phyloP scores from a whole-genome alignment of 2,329 filamentous ascomycete species.

The Cordyceps cicadae region DNA sequence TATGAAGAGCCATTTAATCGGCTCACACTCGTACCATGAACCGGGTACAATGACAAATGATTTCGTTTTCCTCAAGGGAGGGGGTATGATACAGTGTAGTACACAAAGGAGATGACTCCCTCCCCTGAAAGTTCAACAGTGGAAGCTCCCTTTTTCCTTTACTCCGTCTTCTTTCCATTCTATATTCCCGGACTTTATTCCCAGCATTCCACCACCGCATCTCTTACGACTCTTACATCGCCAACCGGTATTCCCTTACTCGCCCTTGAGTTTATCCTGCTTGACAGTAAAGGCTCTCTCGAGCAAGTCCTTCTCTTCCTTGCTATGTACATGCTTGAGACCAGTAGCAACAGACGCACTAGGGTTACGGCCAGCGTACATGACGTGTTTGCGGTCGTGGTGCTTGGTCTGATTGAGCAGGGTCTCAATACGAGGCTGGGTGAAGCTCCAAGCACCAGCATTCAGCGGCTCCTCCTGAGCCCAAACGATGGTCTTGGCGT shows the following conservation, averaged over 20 bases:
- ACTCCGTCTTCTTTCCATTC: neutral
- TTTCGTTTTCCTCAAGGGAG: constrained; percentile 19
- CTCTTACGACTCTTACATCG: neutral
- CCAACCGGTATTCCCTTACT: constrained; percentile 30
- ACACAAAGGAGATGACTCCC: constrained; percentile 21
- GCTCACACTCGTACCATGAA: constrained; percentile 19
- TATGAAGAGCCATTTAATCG: constrained; percentile 6
- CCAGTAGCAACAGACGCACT: constrained; percentile 92
- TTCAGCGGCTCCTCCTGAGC: constrained; percentile 96
- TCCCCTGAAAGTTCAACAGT: constrained; percentile 15
- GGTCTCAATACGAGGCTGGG: constrained; percentile 96
- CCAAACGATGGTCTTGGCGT: constrained; percentile 96
- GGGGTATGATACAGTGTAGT: constrained; percentile 26
- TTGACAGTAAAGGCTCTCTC: constrained; percentile 55
- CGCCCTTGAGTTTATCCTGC: constrained; percentile 63
- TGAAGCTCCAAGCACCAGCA: constrained; percentile 92
- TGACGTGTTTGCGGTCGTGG: constrained; percentile 89
- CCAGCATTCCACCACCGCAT: neutral
- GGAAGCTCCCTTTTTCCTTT: constrained; percentile 6
- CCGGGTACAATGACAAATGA: constrained; percentile 15
- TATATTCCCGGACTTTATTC: neutral
- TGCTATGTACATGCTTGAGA: constrained; percentile 76
- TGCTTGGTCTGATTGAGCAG: constrained; percentile 86
- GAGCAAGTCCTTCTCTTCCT: constrained; percentile 85
- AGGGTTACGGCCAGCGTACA: constrained; percentile 92